Percentiles rank a stretch among this genome's conserved stretches.
phyloP scores from a whole-genome alignment of 352 stramenopile genomes.

The Phytopythium oedochilum region DNA sequence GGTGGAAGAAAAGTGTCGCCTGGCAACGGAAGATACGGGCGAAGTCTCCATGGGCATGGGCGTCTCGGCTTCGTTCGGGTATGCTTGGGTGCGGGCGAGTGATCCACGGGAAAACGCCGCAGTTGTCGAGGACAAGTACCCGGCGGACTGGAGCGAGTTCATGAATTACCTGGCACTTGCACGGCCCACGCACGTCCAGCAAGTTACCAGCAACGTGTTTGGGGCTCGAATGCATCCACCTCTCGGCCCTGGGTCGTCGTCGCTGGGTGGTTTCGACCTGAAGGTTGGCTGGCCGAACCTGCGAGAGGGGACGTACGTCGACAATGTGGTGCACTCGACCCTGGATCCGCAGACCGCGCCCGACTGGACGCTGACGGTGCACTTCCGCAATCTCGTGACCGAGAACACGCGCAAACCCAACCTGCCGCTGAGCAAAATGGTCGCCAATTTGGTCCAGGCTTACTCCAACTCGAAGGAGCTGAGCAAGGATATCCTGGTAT shows the following conservation, averaged over 20 bases:
- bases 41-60: slow-evolving; percentile 47
- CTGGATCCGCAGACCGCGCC: slow-evolving; percentile 59
- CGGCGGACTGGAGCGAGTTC: slow-evolving; percentile 18
- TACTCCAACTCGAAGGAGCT: slow-evolving; percentile 69
- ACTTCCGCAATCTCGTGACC: slow-evolving; percentile 33
- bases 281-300: slow-evolving; percentile 64
- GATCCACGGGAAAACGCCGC: slow-evolving; percentile 34
- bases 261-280: slow-evolving; percentile 52
- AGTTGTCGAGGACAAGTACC: slow-evolving; percentile 7
- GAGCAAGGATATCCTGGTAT: slow-evolving; percentile 65
- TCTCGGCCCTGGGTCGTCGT: slow-evolving; percentile 30
- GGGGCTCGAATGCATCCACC: slow-evolving; percentile 19
- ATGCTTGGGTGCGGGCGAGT: slow-evolving; percentile 40
- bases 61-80: slow-evolving; percentile 66
- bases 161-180: slow-evolving; percentile 11
- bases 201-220: slow-evolving; percentile 34
- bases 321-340: slow-evolving; percentile 82
- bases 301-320: slow-evolving; percentile 75
- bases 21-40: slow-evolving; percentile 27
- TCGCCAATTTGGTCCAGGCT: slow-evolving; percentile 69
- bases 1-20: slow-evolving; percentile 54
- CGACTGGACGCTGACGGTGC: slow-evolving; percentile 52
- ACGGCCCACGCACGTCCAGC: slow-evolving; percentile 7
- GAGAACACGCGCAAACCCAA: slow-evolving; percentile 50
- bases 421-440: slow-evolving; percentile 53